These are phyloP conservation scores for Balakata baccata DNA, from an alignment of 345 rosid genomes.

Conservation along the genomic window DNA sequence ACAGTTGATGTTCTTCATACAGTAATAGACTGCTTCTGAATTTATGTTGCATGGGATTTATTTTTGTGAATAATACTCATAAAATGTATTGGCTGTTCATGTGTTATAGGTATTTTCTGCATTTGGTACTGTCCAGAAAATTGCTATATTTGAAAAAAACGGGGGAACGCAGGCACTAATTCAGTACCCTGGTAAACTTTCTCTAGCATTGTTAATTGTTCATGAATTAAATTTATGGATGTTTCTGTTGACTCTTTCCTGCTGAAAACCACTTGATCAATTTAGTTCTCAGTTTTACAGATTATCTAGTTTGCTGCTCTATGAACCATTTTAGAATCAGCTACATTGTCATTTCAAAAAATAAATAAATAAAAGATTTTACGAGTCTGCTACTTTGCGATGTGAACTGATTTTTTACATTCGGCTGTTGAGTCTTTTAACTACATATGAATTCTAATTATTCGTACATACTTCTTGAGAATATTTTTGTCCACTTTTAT, in stretches of 20 bases:
- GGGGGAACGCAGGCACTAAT: constrained; percentile 91
- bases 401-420: neutral
- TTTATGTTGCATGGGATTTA: neutral
- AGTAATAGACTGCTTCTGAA: constrained; percentile 33
- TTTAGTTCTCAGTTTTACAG: neutral
- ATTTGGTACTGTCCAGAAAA: constrained; percentile 86
- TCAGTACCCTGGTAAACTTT: constrained; percentile 74
- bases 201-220: constrained; percentile 8
- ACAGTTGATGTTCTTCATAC: constrained; percentile 88
- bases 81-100: constrained; percentile 3
- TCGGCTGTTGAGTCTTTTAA: neutral
- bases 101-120: constrained; percentile 71
- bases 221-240: neutral
- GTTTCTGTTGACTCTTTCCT: neutral
- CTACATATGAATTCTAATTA: neutral
- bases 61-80: constrained; percentile 10
- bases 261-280: neutral
- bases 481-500: neutral
- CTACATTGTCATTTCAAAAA: no score
- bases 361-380: no score
- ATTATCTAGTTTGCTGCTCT: neutral
- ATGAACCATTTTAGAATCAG: neutral
- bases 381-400: neutral
- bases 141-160: constrained; percentile 93
- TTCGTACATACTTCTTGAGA: neutral